Conservation (phyloP, 2,329 filamentous ascomycete genomes). For the Orbilia oligospora region DNA sequence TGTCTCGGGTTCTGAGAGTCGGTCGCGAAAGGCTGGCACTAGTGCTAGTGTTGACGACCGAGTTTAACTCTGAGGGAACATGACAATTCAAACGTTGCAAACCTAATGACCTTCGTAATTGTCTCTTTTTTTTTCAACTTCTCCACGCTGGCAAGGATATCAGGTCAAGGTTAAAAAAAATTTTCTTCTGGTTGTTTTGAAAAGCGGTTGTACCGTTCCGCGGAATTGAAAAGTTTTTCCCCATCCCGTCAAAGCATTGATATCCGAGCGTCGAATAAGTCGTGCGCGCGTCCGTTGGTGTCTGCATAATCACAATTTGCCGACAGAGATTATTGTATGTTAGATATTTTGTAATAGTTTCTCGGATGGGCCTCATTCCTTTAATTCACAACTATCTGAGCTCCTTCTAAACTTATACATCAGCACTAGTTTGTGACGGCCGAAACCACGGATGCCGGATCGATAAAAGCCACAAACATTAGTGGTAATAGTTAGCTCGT, state of each 20-base stretch:
- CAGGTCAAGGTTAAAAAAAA: background rate
- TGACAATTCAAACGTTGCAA: background rate
- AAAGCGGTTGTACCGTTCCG: slow-evolving; percentile 20
- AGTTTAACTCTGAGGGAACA: slow-evolving; percentile 32
- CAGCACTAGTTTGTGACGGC: slow-evolving; percentile 7
- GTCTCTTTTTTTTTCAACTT: slow-evolving; percentile 1
- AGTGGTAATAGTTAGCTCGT: background rate
- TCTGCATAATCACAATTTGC: slow-evolving; percentile 31
- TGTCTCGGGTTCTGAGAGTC: slow-evolving; percentile 42
- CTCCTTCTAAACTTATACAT: slow-evolving; percentile 33
- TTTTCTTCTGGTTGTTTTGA: slow-evolving; percentile 8
- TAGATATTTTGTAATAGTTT: slow-evolving; percentile 28
- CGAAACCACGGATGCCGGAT: slow-evolving; percentile 27
- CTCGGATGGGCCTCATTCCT: slow-evolving; percentile 9
- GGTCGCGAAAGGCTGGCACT: slow-evolving; percentile 25
- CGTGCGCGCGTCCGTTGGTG: slow-evolving; percentile 12
- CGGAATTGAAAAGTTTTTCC: slow-evolving; percentile 2
- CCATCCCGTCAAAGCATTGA: slow-evolving; percentile 18
- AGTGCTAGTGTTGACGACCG: slow-evolving; percentile 41
- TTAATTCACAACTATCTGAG: slow-evolving; percentile 26
- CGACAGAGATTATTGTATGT: slow-evolving; percentile 23
- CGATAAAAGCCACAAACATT: slow-evolving; percentile 16
- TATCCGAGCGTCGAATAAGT: slow-evolving; percentile 23
- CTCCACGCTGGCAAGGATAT: slow-evolving; percentile 15
- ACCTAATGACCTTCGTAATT: slow-evolving; percentile 11